Evolutionary conservation across 75 land plant species (phyloP), one percentile per base, ranked within the genome.

Genomic region (Selaginella tamariscina): DNA sequence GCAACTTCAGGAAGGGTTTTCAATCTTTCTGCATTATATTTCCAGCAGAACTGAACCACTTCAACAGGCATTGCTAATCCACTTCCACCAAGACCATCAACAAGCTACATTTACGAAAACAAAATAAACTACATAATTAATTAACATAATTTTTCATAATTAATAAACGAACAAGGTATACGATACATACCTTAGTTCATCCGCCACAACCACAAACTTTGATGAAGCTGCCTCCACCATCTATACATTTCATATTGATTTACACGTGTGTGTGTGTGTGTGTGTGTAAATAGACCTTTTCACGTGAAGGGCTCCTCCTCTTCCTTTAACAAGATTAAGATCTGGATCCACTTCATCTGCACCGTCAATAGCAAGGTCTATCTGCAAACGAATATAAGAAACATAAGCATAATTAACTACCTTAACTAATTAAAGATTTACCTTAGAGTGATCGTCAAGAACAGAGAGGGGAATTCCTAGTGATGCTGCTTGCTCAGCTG

Each of bases 31-130:
- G 80, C 75, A 72, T 86, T 88, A 72, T 86, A 88, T 56, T 84
- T 88, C 97, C 94, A 92, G 68, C 97, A 92, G 72, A 92, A 92
- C 72, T 81, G 87, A 26, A 92, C 93, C 5, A 92, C 88, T 69
- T 92, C 97, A 20, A 88, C 87, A 0, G 97, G 97, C 87, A 92
- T 86, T 1, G 92, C 92, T 1, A 92, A 65, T n/a, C 82, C 78
- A 65, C 93, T 88, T 27, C 97, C 97, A 21, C 92, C 97, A 24
- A 92, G 80, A 13, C 92, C 92, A 1, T 78, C 56, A 0, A 92
- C 97, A 11, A 92, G 69, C 33, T 27, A 24, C 2, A 69, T 49
- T 49, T 20, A 49, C 20, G 20, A 49, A 49, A 20, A 49, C 18
- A 49, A 49, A 49, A 20, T 49, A 32, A 29, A 27, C n/a, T 29